Conservation (phyloP, 345 rosid genomes). For the Lepidium aucheri region DNA sequence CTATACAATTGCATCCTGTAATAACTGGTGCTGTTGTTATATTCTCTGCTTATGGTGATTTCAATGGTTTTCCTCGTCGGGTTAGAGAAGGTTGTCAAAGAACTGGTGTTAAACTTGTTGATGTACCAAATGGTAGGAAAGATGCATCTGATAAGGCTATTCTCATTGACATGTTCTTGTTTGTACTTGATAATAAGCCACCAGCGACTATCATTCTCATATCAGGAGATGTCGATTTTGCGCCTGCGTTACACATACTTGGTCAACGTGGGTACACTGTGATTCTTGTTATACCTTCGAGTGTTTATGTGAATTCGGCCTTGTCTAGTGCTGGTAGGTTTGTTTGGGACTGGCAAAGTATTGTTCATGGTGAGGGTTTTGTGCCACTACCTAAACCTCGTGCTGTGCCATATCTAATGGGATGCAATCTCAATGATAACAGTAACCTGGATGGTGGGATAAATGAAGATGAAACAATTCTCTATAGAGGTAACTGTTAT, state of each 20-base stretch:
- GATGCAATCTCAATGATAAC: slow-evolving; percentile 37
- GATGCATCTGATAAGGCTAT: slow-evolving; percentile 99
- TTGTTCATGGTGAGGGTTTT: slow-evolving; percentile 95
- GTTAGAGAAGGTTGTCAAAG: slow-evolving; percentile 97
- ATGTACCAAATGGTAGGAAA: slow-evolving; percentile 95
- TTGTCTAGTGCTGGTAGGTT: slow-evolving; percentile 81
- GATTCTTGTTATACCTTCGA: slow-evolving; percentile 81
- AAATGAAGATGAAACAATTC: slow-evolving; percentile 70
- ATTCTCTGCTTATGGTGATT: slow-evolving; percentile 97
- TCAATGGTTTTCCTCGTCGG: slow-evolving; percentile 83
- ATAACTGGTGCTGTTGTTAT: slow-evolving; percentile 62
- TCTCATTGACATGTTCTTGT: slow-evolving; percentile 90
- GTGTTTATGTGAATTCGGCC: slow-evolving; percentile 79
- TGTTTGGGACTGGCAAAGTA: slow-evolving; percentile 98
- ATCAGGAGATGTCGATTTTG: slow-evolving; percentile 95
- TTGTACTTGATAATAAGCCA: slow-evolving; percentile 81
- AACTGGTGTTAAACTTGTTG: slow-evolving; percentile 89
- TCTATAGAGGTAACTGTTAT: slow-evolving; percentile 58
- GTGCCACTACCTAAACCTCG: slow-evolving; percentile 45
- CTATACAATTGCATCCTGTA: slow-evolving; percentile 75
- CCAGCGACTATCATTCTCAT: slow-evolving; percentile 84
- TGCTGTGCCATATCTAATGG: slow-evolving; percentile 42
- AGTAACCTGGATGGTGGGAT: slow-evolving; percentile 33
- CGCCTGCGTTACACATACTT: slow-evolving; percentile 90
- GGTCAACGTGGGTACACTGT: slow-evolving; percentile 92